These are phyloP conservation scores for Fraxinus baroniana DNA, from an alignment of 305 asterid species.

Conservation along the genomic window DNA sequence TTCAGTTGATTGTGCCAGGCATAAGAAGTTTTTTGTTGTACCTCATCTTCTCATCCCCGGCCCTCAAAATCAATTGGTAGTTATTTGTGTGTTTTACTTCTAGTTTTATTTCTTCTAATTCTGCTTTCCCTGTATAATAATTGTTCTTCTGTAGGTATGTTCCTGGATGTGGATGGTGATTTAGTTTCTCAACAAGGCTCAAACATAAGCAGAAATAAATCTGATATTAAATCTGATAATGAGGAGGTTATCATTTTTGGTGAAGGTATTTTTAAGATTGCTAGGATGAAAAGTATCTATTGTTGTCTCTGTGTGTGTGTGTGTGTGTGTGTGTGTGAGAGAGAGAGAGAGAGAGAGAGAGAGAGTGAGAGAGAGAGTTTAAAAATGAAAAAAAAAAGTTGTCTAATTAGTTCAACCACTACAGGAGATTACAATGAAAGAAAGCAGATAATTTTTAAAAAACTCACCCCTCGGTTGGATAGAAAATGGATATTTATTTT, in stretches of 20 bases:
- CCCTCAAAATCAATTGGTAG: slow-evolving; percentile 36
- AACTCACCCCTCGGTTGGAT: background rate
- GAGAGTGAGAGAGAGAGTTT: too few relatives aligned
- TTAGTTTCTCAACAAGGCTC: slow-evolving; percentile 7
- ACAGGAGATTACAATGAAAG: background rate
- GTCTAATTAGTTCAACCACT: background rate
- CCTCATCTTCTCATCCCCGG: slow-evolving; percentile 16
- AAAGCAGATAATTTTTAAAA: background rate
- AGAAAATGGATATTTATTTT: background rate
- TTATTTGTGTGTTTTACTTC: background rate
- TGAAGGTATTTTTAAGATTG: slow-evolving; percentile 24
- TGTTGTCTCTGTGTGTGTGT: background rate
- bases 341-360: too few relatives aligned
- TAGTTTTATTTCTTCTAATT: background rate
- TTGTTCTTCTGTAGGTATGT: slow-evolving; percentile 28
- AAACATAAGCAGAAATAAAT: slow-evolving; percentile 9
- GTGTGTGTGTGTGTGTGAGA: too few relatives aligned
- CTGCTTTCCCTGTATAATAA: background rate
- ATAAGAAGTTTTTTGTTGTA: slow-evolving; percentile 25
- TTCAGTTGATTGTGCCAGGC: slow-evolving; percentile 30
- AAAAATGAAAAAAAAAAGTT: background rate
- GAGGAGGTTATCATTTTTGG: slow-evolving; percentile 14
- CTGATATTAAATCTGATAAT: slow-evolving; percentile 1
- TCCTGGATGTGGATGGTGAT: slow-evolving; percentile 15
- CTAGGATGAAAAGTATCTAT: background rate